A percentile compares a stretch with the other conserved stretches of the same genome.
phyloP scores from a whole-genome alignment of 768 basidiomycete species.

The Leucocoprinus birnbaumii region DNA sequence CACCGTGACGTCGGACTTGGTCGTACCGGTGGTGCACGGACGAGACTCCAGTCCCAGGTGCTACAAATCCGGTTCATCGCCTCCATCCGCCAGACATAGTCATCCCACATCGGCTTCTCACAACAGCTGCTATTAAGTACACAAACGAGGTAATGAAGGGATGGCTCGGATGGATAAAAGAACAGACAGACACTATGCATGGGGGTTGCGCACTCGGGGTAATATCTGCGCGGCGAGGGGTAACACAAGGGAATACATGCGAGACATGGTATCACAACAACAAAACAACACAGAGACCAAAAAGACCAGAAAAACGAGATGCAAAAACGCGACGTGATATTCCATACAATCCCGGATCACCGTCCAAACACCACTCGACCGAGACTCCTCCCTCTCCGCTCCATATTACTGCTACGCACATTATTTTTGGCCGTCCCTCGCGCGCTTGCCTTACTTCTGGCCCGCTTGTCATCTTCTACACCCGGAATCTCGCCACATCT shows the following conservation, averaged over 20 bases:
- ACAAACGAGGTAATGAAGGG: neutral
- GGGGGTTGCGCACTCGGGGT: constrained; percentile 2
- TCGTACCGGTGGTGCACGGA: too few relatives aligned
- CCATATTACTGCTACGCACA: neutral
- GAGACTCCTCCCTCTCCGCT: constrained; percentile 6
- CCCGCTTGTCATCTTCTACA: constrained; percentile 59
- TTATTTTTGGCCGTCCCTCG: neutral
- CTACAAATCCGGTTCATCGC: too few relatives aligned
- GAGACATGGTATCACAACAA: constrained; percentile 2
- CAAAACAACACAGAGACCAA: neutral
- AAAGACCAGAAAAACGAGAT: neutral
- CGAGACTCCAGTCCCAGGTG: too few relatives aligned
- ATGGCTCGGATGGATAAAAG: neutral
- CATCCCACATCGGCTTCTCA: too few relatives aligned
- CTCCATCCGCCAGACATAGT: too few relatives aligned
- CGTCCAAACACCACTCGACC: constrained; percentile 11
- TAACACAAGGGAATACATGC: neutral
- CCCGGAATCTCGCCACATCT: constrained; percentile 72
- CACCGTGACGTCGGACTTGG: too few relatives aligned
- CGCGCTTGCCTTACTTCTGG: constrained; percentile 28
- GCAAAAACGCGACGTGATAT: neutral
- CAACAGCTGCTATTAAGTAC: too few relatives aligned
- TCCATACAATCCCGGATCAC: constrained; percentile 8
- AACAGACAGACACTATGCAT: neutral
- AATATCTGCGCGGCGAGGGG: neutral